Evolutionary conservation across 345 rosid genomes (phyloP), one percentile per base, ranked within the genome.

Genomic region (Syzygium grande): DNA sequence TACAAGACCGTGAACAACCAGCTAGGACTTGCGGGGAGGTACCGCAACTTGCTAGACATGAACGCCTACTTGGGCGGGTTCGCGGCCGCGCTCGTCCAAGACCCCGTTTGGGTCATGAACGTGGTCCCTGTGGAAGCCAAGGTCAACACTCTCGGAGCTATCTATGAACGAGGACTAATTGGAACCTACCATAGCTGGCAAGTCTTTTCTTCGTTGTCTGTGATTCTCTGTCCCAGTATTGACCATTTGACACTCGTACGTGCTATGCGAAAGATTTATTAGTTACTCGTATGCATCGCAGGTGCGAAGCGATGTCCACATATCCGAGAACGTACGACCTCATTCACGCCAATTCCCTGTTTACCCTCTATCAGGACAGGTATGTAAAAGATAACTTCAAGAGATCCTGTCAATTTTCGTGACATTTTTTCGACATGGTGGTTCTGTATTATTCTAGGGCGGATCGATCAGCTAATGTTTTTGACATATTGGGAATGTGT

Each of bases 271-370:
- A 38, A 73, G 83, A 73, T 73, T 73, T 6, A 38, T 38, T 49
- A 38, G 83, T 9, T 51, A 11, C 85, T 19, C 51, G 38, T 49
- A 23, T 83, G 21, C 8, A 3, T 61, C 58, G 52, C 89, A 95
- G 96, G 97, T 95, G 97, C 22, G 97, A 95, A 87, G 97, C 97
- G 22, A 94, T 95, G 95, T 95, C 97, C 12, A 95, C 97, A 43
- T 95, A 95, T 90, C 95, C 96, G 5, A 93, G 96, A 79, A 92
- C 95, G 55, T 95, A 93, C 51, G 97, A 95, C 52, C 90, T 95
- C 58, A 93, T 95, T 73, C 97, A 94, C 73, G 97, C 93, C 7
- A 94, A 92, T 88, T 94, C 92, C 30, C 77, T 95, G 51, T 93
- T 95, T 89, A 94, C 87, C 52, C 94, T 95, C 79, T 95, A 94